phyloP scores from a whole-genome alignment of 305 asterid species.

The Coffea humblotiana region DNA sequence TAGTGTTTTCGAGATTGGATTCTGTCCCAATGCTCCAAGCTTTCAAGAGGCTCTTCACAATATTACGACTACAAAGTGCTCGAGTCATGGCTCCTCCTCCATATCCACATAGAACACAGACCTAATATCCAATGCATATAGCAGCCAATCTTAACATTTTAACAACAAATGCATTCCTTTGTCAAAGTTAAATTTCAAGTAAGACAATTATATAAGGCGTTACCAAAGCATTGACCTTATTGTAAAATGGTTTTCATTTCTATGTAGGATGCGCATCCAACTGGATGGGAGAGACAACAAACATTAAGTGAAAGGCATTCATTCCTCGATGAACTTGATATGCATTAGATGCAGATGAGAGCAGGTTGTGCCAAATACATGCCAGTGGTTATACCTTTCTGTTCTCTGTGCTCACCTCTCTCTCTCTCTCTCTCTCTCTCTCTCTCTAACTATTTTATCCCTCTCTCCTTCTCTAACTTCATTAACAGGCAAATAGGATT shows the following conservation, averaged over 20 bases:
- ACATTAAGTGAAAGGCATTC: not conserved
- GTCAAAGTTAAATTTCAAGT: not conserved
- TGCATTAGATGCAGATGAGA: slow-evolving; percentile 1
- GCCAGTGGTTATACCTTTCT: not conserved
- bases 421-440: too few species aligned
- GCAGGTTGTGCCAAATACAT: not conserved
- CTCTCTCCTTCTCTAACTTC: not conserved
- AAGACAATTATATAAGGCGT: not conserved
- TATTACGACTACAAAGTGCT: slow-evolving; percentile 27
- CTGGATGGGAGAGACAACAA: not conserved
- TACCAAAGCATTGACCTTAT: not conserved
- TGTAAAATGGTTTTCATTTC: not conserved
- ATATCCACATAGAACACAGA: slow-evolving; percentile 38
- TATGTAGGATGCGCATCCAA: not conserved
- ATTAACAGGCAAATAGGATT: not conserved
- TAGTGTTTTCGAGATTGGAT: not conserved
- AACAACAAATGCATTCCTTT: not conserved
- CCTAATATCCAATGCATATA: slow-evolving; percentile 24
- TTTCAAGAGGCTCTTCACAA: slow-evolving; percentile 31
- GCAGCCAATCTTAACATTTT: slow-evolving; percentile 1
- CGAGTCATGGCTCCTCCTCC: slow-evolving; percentile 42
- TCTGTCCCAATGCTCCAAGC: slow-evolving; percentile 24
- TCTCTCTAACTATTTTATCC: too few species aligned
- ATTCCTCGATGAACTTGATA: not conserved
- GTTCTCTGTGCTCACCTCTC: not conserved